Base-by-base conservation (phyloP, 2,329 filamentous ascomycete species). In the Purpureocillium lavendulum region DNA sequence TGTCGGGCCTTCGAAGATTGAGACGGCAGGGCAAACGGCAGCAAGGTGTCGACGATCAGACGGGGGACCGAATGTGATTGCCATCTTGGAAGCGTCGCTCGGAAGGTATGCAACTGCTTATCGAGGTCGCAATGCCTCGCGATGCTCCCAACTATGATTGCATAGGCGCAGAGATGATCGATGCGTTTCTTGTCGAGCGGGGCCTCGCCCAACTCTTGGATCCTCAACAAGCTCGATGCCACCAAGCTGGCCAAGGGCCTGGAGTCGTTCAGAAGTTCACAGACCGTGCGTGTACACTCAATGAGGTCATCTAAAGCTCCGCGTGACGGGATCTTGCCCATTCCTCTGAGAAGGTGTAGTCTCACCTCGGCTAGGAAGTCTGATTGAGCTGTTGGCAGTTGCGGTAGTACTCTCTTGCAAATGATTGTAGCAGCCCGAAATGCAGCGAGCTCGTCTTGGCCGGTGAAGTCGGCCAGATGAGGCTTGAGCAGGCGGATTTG, bases 81-180 rank as follows among this genome's bases (percentile, higher is more conserved):
- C 69, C 76, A 85, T 14, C 73, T 71, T 0, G 79, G 75, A 40
- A 90, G 81, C 9, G 69, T 68, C 14, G 68, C 64, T 54, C 74
- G 77, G 65, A 95, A 92, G 29, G 72, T 62, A 3, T 73, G 66
- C 14, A 75, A 59, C 44, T 87, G 77, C 40, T 75, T 70, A 52
- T 96, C 87, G 39, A 98, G 73, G 47, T 94, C 79, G 59, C 88
- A 95, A 50, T 92, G 84, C 54, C 92, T 92, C n/a, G 86, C 88
- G 41, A 90, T 82, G 59, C 84, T 84, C 3, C 90, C 92, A 10
- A 88, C 77, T 46, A 98, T 87, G 32, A 83, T 73, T 10, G 94
- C 77, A 51, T 84, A 89, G 36, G 79, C 80, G 49, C 71, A 73
- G 34, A 84, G 78, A 42, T 75, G 70, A 30, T 69, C 75, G 14